A percentile compares a stretch with the other conserved stretches of the same genome.
phyloP scores from a whole-genome alignment of 805 yeast genomes.

The Alloascoidea hylecoeti region DNA sequence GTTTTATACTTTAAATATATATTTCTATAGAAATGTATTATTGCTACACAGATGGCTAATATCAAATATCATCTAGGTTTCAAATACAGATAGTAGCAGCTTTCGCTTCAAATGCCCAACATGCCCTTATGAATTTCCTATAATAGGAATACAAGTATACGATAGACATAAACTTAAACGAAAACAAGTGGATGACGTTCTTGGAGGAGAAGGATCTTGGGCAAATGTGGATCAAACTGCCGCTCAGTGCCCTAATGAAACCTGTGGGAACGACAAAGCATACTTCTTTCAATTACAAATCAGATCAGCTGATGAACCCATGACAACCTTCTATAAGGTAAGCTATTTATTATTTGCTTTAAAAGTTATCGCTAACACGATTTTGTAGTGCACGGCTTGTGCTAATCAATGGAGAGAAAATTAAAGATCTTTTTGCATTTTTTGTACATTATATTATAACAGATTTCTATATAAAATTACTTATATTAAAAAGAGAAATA shows the following conservation, averaged over 20 bases:
- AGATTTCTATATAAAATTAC: too few relatives aligned
- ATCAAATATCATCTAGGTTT: conserved; percentile 20
- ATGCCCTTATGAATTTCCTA: conserved; percentile 91
- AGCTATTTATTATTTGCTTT: conserved; percentile 2
- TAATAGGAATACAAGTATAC: conserved; percentile 68
- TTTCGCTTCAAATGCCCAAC: conserved; percentile 76
- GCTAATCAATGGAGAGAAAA: conserved; percentile 96
- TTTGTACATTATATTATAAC: too few relatives aligned
- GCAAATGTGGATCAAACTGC: conserved; percentile 95
- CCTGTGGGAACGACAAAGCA: conserved; percentile 82
- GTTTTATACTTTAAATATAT: conserved; percentile 6
- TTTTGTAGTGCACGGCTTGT: conserved; percentile 60
- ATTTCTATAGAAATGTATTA: neutral
- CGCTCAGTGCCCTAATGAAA: conserved; percentile 81
- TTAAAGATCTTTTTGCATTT: too few relatives aligned
- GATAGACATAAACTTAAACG: conserved; percentile 75
- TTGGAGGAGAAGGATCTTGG: conserved; percentile 98
- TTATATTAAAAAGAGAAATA: too few relatives aligned
- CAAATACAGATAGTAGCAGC: conserved; percentile 41
- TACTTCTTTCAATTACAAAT: conserved; percentile 95
- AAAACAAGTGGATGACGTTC: conserved; percentile 89
- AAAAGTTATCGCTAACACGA: neutral
- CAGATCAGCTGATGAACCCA: conserved; percentile 97
- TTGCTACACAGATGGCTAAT: conserved; percentile 1
- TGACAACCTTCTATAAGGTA: conserved; percentile 88